A percentile compares a stretch with the other conserved stretches of the same genome.
phyloP scores from a whole-genome alignment of 106 monocot genomes.

The Hemerocallis citrina region DNA sequence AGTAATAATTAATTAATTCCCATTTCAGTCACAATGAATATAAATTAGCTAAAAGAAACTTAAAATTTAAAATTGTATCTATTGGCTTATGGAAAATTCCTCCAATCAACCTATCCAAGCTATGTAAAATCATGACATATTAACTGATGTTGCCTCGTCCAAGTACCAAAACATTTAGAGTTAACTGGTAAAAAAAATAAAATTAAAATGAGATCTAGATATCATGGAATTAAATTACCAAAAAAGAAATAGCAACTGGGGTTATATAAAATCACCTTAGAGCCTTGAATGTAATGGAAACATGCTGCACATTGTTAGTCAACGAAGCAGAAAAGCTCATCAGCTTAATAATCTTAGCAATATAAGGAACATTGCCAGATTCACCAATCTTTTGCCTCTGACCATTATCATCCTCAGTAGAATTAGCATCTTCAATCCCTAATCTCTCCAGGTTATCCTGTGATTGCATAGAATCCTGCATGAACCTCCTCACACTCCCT shows the following conservation, averaged over 20 bases:
- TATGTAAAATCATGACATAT: no score
- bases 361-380: conserved; percentile 7
- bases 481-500: conserved; percentile 63
- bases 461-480: conserved; percentile 16
- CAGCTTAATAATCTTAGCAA: conserved; percentile 59
- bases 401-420: conserved; percentile 27
- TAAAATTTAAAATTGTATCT: not conserved
- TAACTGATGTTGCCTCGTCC: no score
- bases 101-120: not conserved
- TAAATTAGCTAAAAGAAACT: not conserved
- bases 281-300: conserved; percentile 54
- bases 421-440: conserved; percentile 29
- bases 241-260: not conserved
- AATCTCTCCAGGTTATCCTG: conserved; percentile 29
- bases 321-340: conserved; percentile 32
- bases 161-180: no score
- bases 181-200: no score
- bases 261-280: conserved; percentile 37
- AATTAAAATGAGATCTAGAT: no score
- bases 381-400: conserved; percentile 28
- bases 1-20: not conserved
- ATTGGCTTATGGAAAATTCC: not conserved
- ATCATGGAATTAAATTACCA: no score
- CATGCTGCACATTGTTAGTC: conserved; percentile 50
- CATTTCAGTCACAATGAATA: not conserved